Conservation (phyloP, 805 yeast genomes). For the Yamadazyma laniorum region DNA sequence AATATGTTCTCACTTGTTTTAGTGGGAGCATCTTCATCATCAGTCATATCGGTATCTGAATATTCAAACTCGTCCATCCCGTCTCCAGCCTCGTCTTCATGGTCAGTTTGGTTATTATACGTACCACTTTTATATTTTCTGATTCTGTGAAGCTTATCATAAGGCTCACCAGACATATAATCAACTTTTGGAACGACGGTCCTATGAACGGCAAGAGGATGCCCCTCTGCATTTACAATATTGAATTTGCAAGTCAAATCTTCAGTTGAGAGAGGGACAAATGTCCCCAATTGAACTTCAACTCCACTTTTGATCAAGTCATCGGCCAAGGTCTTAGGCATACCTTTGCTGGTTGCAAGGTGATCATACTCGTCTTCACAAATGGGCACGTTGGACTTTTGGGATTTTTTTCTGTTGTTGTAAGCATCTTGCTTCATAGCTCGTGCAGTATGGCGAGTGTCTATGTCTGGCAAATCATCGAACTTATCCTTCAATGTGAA, state of each 20-base stretch:
- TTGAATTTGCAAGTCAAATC: conserved; percentile 45
- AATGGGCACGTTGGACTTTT: conserved; percentile 20
- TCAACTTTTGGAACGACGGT: conserved; percentile 10
- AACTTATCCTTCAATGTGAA: conserved; percentile 44
- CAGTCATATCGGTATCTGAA: conserved; percentile 6
- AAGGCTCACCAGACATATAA: conserved; percentile 18
- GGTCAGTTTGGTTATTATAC: no score
- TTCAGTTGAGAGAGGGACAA: conserved; percentile 40
- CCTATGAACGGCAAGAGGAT: conserved; percentile 22
- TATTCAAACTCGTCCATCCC: conserved; percentile 6
- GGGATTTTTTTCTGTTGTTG: conserved; percentile 18
- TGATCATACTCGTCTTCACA: conserved; percentile 36
- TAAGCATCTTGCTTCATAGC: conserved; percentile 25
- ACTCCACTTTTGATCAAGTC: conserved; percentile 52
- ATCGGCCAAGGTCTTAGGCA: conserved; percentile 45
- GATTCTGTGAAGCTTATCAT: conserved; percentile 18
- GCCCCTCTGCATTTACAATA: conserved; percentile 46
- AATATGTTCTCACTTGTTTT: conserved; percentile 4
- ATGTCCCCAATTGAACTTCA: conserved; percentile 46
- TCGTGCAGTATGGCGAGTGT: conserved; percentile 20
- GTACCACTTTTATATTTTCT: conserved; percentile 34
- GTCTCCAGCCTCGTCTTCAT: conserved; percentile 11
- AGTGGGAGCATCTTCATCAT: conserved; percentile 2
- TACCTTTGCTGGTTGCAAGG: conserved; percentile 38
- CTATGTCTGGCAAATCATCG: conserved; percentile 29